phyloP scores from a whole-genome alignment of 1,284 basidiomycete species.

The Malassezia furfur region DNA sequence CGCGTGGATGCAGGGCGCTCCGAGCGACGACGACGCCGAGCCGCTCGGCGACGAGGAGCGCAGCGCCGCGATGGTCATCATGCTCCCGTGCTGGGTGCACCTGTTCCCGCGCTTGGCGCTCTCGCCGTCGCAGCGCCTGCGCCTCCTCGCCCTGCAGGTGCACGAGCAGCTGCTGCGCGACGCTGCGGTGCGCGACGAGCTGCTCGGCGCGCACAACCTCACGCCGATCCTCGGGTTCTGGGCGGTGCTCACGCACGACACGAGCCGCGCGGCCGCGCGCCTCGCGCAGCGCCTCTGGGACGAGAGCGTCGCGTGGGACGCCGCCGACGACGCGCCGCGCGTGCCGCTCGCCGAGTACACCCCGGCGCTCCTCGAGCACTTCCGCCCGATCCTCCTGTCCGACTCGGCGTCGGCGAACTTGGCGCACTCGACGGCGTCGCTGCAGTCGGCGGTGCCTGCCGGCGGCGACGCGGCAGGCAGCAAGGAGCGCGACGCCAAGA shows the following conservation, averaged over 20 bases:
- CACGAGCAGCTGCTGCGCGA: constrained; percentile 59
- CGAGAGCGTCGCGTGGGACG: constrained; percentile 47
- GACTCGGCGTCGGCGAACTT: constrained; percentile 26
- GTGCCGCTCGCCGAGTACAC: constrained; percentile 22
- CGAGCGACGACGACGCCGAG: constrained; percentile 45
- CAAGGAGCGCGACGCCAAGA: constrained; percentile 39
- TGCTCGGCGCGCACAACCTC: constrained; percentile 58
- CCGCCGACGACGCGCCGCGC: neutral
- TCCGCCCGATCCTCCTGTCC: constrained; percentile 21
- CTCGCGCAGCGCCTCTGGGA: constrained; percentile 57
- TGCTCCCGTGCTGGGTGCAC: constrained; percentile 85
- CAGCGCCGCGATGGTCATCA: constrained; percentile 55
- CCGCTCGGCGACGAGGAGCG: constrained; percentile 23
- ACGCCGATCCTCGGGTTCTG: constrained; percentile 70
- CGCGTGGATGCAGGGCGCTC: constrained; percentile 57
- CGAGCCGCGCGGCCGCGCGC: constrained; percentile 59
- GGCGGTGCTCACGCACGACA: constrained; percentile 64
- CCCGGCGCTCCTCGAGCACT: constrained; percentile 20
- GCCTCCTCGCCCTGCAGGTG: constrained; percentile 60
- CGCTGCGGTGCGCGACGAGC: constrained; percentile 53
- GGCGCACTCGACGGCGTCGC: constrained; percentile 21
- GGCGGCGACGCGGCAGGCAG: constrained; percentile 18
- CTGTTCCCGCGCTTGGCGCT: constrained; percentile 72
- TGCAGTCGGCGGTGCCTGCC: constrained; percentile 12
- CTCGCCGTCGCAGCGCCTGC: constrained; percentile 69